Base-by-base conservation (phyloP, 2,329 filamentous ascomycete genomes). In the Monosporascus sp. region DNA sequence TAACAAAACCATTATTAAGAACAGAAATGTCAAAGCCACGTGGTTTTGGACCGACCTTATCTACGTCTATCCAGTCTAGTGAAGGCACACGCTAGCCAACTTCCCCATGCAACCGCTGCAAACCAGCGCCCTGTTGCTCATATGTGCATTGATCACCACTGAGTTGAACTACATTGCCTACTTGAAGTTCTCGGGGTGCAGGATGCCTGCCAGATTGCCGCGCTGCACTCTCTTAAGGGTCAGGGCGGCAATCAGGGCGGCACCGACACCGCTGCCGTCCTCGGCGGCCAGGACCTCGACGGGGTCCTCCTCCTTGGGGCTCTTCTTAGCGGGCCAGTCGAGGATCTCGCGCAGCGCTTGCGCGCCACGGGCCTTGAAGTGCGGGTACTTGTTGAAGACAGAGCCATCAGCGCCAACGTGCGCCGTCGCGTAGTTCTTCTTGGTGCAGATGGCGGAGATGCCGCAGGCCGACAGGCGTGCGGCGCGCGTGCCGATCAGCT, bases 351-450 rank as follows among this genome's bases (percentile, higher is more conserved):
- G 85, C 50, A 99, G 82, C 27, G 94, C 94, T 70, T 87, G 80
- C 15, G 94, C 93, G 52, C 93, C 92, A 51, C 94, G 88, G 53
- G 85, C 83, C 80, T 97, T 97, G 83, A 99, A 99, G 75, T 96
- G 89, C 14, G 94, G 94, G 75, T 99, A 99, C 72, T 97, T 97
- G 81, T 96, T 97, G 78, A 99, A 99, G 51, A 99, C 93, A 18
- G 90, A 96, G 38, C 94, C 94, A 68, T 99, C 94, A 49, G 94
- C 94, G 64, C 94, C 94, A 43, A 99, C 94, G 71, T 97, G 94
- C 76, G 90, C 96, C 38, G 82, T 81, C 66, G 88, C 75, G 72
- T 92, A 93, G 61, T 83, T 82, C 82, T 97, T 97, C 85, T 97
- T 97, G 76, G 87, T 95, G 81, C 89, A 91, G 67, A 99, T 97